Evolutionary conservation across 139 green algal species (phyloP), one percentile per base, ranked within the genome.

Genomic region (Astrephomene gubernaculifera): DNA sequence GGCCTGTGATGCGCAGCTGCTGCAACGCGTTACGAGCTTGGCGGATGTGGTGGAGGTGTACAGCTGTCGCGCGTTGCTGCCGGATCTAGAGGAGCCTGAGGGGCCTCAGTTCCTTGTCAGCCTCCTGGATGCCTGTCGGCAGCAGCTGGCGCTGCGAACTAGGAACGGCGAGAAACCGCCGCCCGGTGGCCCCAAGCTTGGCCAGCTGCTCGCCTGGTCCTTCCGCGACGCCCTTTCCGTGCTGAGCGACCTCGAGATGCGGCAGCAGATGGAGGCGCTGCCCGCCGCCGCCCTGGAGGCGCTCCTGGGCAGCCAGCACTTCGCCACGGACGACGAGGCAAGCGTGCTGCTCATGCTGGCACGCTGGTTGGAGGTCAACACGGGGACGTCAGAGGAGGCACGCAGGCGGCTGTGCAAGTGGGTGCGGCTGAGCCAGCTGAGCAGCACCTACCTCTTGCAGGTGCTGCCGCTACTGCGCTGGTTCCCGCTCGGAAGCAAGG

Each of bases 141-240:
- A 72, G 65, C 65, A 72, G 35, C 35, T 72, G 65, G 35, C 33
- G 65, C 2, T 31, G 65, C 65, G 45, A 12, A 69, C n/a, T 24
- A 38, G 70, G 27, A 1, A 5, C 43, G 1, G 39, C 1, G 2
- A 29, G 43, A 25, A 7, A 7, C 70, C 22, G 1, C 14, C 43
- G 4, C 27, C 5, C 43, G 21, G 43, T 45, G 27, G 43, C 10
- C 43, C 70, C 5, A 12, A 29, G 4, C 45, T 79, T n/a, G 44
- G n/a, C n/a, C 17, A 79, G 44, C 71, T 79, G 41, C 71, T 79
- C 10, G 71, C 45, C 10, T 79, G 71, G 71, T 44, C 71, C 14
- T 79, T 79, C 71, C 12, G 44, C 45, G 71, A 79, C 71, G 71
- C 71, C 14, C 71, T n/a, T 24, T 49, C 45, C 2, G 25, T 65